Base-by-base conservation (phyloP, 352 stramenopile genomes). In the Pythium apleroticum region DNA sequence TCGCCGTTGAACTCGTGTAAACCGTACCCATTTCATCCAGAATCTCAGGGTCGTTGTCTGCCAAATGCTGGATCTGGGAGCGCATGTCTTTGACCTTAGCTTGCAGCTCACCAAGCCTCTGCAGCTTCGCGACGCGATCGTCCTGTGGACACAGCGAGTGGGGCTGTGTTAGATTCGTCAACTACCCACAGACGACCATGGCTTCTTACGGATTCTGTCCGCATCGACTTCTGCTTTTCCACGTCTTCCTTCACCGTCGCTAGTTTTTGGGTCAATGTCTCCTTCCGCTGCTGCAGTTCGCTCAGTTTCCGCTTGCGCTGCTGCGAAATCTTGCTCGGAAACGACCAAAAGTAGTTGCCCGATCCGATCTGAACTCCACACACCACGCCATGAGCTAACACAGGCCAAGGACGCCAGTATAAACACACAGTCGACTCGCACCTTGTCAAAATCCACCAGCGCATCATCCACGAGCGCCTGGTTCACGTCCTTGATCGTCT, bases 301-400 rank as follows among this genome's bases (percentile, higher is more conserved):
- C 49, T 64, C 27, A 94, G 71, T 46, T 92, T 94, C 31, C 81
- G 80, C 70, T 92, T 95, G 30, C 81, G 76, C 35, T 88, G 80
- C 70, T 93, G 82, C 48, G 84, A 90, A 11, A 89, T 31, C 66
- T 93, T 95, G 66, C 81, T 91, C 52, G 84, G 86, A 61, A 93
- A 95, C 19, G 86, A 95, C 86, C 86, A 95, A 61, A 95, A 95
- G 77, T 95, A 95, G 60, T 95, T 95, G 19, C 81, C 86, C 25
- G 86, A 92, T 19, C 86, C 86, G 61, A 95, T 95, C 81, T 87
- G 41, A 55, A 22, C 28, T 37, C 52, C 17, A n/a, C 17, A 52
- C 17, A 41, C 11, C 19, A 55, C 15, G 12, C 17, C n/a, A 49
- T n/a, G 11, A 4, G 17, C 9, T 10, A 12, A 39, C 52, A 28